Evolutionary conservation across 2,329 filamentous ascomycete species (phyloP).

Genomic region (Curvularia verruculosa): DNA sequence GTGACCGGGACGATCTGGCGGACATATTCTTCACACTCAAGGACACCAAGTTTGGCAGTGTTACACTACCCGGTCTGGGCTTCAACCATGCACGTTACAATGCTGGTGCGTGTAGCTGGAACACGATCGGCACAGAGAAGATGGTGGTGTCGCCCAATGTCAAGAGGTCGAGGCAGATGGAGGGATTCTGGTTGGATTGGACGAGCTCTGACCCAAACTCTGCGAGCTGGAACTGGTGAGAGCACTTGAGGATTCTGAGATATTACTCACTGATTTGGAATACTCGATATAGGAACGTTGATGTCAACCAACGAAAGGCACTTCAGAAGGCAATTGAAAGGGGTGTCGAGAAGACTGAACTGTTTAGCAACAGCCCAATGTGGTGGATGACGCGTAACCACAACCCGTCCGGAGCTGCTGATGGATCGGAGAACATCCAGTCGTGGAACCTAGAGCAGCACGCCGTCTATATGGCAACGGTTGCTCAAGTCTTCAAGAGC

Average conservation of each 20-base stretch:
- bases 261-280: neutral
- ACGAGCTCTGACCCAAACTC: slow-evolving; percentile 7
- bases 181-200: slow-evolving; percentile 17
- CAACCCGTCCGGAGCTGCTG: slow-evolving; percentile 10
- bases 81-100: slow-evolving; percentile 17
- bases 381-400: slow-evolving; percentile 16
- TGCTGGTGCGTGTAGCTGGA: slow-evolving; percentile 18
- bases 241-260: neutral
- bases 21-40: slow-evolving; percentile 14
- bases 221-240: slow-evolving; percentile 14
- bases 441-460: slow-evolving; percentile 16
- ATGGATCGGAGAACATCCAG: slow-evolving; percentile 16
- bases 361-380: slow-evolving; percentile 14
- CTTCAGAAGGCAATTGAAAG: slow-evolving; percentile 14
- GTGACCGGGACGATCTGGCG: slow-evolving; percentile 12
- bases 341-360: slow-evolving; percentile 9
- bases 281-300: neutral
- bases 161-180: slow-evolving; percentile 15
- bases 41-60: slow-evolving; percentile 7
- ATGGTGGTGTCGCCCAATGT: slow-evolving; percentile 14
- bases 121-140: slow-evolving; percentile 3
- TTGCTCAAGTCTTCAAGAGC: slow-evolving; percentile 11
- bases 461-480: slow-evolving; percentile 15
- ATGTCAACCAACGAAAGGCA: slow-evolving; percentile 14
- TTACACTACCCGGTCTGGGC: slow-evolving; percentile 11